phyloP scores from a whole-genome alignment of 176 grass and related monocot genomes.

The Musa troglodytarum region DNA sequence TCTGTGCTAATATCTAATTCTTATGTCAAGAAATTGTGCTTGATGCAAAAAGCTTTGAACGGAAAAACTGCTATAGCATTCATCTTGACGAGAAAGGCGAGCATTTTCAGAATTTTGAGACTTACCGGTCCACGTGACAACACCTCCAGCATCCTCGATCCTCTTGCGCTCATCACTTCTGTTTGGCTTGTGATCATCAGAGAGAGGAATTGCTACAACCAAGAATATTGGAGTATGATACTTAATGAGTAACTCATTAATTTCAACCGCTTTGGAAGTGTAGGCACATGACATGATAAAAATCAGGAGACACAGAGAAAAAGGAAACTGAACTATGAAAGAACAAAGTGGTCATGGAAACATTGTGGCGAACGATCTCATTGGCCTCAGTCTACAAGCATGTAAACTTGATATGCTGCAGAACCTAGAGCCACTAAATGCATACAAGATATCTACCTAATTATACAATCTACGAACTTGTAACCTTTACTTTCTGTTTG shows the following conservation, averaged over 20 bases:
- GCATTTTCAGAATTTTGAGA: not conserved
- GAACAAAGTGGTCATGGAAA: not conserved
- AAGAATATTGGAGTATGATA: constrained; percentile 15
- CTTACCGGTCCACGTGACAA: not conserved
- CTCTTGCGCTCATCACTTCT: not conserved
- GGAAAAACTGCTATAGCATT: not conserved
- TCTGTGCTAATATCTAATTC: not conserved
- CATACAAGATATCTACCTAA: too few species aligned
- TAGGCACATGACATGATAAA: too few species aligned
- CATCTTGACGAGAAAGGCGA: not conserved
- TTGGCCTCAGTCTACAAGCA: too few species aligned
- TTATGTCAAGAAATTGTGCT: not conserved
- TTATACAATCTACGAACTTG: too few species aligned
- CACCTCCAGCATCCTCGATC: not conserved
- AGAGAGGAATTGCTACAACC: not conserved
- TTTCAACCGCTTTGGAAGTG: not conserved
- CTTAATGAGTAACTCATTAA: constrained; percentile 12
- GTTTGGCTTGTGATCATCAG: not conserved
- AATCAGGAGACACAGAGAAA: too few species aligned
- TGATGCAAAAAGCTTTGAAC: not conserved
- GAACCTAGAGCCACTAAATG: too few species aligned
- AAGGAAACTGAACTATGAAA: too few species aligned
- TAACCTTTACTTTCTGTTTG: too few species aligned
- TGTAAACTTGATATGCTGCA: too few species aligned
- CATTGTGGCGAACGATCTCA: not conserved